phyloP scores from a whole-genome alignment of 495 filamentous ascomycete genomes.

The Penicillium pancosmium region DNA sequence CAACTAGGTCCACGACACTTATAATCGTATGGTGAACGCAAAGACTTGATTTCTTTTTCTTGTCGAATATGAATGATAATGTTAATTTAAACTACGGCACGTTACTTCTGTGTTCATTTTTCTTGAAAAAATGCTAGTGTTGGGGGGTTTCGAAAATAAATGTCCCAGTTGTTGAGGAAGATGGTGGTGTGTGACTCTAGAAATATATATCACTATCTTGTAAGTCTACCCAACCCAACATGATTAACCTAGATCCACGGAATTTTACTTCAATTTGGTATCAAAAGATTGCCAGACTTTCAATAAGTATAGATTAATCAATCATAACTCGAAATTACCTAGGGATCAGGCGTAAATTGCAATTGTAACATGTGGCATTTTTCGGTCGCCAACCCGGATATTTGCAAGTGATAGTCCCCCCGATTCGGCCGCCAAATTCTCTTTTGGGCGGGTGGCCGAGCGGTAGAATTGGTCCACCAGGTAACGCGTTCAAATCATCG shows the following conservation, averaged over 20 bases:
- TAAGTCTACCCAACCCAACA: not conserved
- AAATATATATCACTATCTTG: conserved; percentile 3
- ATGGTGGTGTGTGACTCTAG: not conserved
- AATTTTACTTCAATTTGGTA: not conserved
- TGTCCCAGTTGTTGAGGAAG: not conserved
- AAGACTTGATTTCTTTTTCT: too few species aligned
- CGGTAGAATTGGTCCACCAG: not conserved
- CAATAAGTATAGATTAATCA: not conserved
- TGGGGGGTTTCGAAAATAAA: not conserved
- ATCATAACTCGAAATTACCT: not conserved
- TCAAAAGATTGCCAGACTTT: not conserved
- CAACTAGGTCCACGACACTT: not conserved
- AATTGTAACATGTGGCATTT: not conserved
- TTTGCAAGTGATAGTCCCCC: not conserved
- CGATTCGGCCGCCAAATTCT: not conserved
- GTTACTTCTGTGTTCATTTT: too few species aligned
- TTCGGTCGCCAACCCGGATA: not conserved
- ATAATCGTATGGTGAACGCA: too few species aligned
- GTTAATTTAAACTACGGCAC: too few species aligned
- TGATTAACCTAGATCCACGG: not conserved
- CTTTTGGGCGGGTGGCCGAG: not conserved
- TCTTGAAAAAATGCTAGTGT: too few species aligned
- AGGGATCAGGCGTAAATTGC: not conserved
- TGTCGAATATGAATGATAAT: too few species aligned
- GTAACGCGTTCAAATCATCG: not conserved